Evolutionary conservation across 2,329 filamentous ascomycete species (phyloP).

Genomic region (Pseudogymnoascus sp.): DNA sequence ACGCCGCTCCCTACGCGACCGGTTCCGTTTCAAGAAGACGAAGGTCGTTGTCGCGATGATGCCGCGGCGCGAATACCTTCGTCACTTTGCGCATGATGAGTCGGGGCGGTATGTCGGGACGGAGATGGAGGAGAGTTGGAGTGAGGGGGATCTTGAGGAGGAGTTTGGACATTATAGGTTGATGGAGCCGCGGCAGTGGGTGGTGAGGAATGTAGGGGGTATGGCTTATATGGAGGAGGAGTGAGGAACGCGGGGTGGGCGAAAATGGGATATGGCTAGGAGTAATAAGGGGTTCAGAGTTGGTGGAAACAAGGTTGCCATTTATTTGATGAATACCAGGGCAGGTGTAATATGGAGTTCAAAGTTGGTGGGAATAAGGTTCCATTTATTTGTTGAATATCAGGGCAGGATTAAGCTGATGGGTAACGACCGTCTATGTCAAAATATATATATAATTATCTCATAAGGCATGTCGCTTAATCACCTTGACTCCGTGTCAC

Average conservation of each 20-base stretch:
- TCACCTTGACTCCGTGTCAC: not conserved
- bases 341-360: not conserved
- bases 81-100: conserved; percentile 24
- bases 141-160: conserved; percentile 19
- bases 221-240: not conserved
- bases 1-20: not conserved
- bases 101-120: conserved; percentile 20
- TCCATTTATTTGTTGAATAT: not conserved
- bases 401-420: not conserved
- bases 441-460: not conserved
- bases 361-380: not conserved
- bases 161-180: conserved; percentile 16
- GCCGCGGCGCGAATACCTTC: conserved; percentile 25
- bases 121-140: conserved; percentile 13
- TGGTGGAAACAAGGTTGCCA: not conserved
- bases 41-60: conserved; percentile 23
- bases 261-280: not conserved
- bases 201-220: not conserved
- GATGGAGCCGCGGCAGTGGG: not conserved
- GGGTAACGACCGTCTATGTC: not conserved
- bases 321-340: not conserved
- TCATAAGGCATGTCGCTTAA: not conserved
- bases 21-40: conserved; percentile 5
- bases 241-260: not conserved
- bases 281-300: not conserved